Conservation (phyloP, 2,329 filamentous ascomycete genomes). For the Fusarium sulawesiense region DNA sequence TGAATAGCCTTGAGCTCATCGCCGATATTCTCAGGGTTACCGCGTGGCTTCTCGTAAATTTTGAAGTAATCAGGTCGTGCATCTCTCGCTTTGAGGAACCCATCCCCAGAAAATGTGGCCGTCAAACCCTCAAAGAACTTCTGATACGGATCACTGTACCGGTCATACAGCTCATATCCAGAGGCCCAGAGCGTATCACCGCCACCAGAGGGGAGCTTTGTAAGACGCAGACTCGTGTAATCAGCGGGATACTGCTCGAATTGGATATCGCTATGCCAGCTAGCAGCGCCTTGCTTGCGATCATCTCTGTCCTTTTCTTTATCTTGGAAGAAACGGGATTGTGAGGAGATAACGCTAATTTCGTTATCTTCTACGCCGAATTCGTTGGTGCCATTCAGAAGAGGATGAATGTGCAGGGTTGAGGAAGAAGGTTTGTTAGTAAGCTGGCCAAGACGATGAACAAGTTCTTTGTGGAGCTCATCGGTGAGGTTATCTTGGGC, state of each 20-base stretch:
- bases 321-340: conserved; percentile 4
- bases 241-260: conserved; percentile 68
- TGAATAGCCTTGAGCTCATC: conserved; percentile 61
- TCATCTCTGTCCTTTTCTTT: conserved; percentile 37
- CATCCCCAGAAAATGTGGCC: conserved; percentile 54
- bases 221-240: conserved; percentile 66
- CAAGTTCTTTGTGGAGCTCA: conserved; percentile 69
- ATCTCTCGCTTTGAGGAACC: conserved; percentile 27
- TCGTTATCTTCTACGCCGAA: conserved; percentile 63
- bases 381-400: conserved; percentile 65
- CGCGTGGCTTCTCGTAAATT: conserved; percentile 51
- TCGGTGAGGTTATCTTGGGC: conserved; percentile 67
- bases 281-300: conserved; percentile 50
- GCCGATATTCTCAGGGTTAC: conserved; percentile 59
- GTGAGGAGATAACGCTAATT: conserved; percentile 69
- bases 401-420: conserved; percentile 69
- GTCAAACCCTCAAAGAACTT: conserved; percentile 64
- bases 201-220: conserved; percentile 63
- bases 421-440: conserved; percentile 68
- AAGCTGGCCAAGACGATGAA: conserved; percentile 68
- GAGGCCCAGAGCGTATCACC: conserved; percentile 71
- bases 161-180: conserved; percentile 69
- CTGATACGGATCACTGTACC: conserved; percentile 62
- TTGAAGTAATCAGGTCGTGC: conserved; percentile 48
- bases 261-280: conserved; percentile 64